Evolutionary conservation across 768 basidiomycete genomes (phyloP), one percentile per base, ranked within the genome.

Genomic region (Termitomyces sp.): DNA sequence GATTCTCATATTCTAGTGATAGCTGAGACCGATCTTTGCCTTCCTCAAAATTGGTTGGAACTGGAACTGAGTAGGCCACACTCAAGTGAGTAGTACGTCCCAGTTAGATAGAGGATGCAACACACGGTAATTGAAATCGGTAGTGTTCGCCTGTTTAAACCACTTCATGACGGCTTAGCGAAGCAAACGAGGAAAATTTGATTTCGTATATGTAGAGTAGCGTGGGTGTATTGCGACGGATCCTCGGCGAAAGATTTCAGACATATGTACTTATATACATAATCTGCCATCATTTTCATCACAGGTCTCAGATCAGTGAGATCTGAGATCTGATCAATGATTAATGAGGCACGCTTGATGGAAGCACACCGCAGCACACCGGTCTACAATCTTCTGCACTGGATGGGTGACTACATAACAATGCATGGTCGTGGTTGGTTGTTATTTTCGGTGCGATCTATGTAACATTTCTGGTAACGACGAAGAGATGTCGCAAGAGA

Each of bases 281-380:
- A 51, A 51, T 51, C 50, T 24, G 13, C 18, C 51, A 52, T 52
- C 51, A 39, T 39, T 51, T n/a, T 51, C 26, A 39, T 51, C 51
- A 39, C 26, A 39, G 5, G 37, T 52, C 51, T 39, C 37, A 37
- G 14, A 37, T 37, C 12, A n/a, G n/a, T n/a, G n/a, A 26, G 50
- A 39, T 51, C 36, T 49, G n/a, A 40, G 39, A 40, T 40, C 39
- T 20, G 39, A 39, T 40, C n/a, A n/a, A n/a, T n/a, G n/a, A n/a
- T n/a, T n/a, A n/a, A n/a, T n/a, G n/a, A n/a, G n/a, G n/a, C n/a
- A n/a, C n/a, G n/a, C n/a, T n/a, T n/a, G n/a, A n/a, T n/a, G n/a
- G n/a, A n/a, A n/a, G n/a, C n/a, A n/a, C n/a, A n/a, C n/a, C n/a
- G n/a, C n/a, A n/a, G n/a, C n/a, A n/a, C n/a, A n/a, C n/a, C n/a